A percentile compares a stretch with the other conserved stretches of the same genome.
phyloP scores from a whole-genome alignment of 495 filamentous ascomycete species.

The Haplographium delicatum region DNA sequence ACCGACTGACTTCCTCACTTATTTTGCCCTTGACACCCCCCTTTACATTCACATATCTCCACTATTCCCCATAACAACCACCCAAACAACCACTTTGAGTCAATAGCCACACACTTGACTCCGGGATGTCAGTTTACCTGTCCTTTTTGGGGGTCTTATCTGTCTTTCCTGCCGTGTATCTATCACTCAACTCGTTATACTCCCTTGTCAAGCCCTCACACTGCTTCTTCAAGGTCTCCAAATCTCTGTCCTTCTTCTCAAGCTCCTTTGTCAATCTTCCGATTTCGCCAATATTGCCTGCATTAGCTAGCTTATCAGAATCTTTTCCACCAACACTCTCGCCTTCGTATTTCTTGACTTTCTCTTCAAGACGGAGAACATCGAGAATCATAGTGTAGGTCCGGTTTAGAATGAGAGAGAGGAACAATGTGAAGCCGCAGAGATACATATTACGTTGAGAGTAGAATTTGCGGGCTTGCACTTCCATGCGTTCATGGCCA shows the following conservation, averaged over 20 bases:
- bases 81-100: too few species aligned
- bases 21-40: too few species aligned
- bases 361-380: conserved; percentile 86
- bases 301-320: conserved; percentile 54
- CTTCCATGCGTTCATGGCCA: conserved; percentile 92
- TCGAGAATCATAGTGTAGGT: conserved; percentile 98
- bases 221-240: conserved; percentile 83
- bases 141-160: conserved; percentile 31
- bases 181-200: conserved; percentile 79
- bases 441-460: conserved; percentile 99
- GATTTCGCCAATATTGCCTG: conserved; percentile 69
- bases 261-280: conserved; percentile 64
- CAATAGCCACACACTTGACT: too few species aligned
- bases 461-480: conserved; percentile 99
- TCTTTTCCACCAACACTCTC: conserved; percentile 72
- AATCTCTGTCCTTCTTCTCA: conserved; percentile 64
- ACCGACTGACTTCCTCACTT: too few species aligned
- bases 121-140: too few species aligned
- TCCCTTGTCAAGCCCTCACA: conserved; percentile 67
- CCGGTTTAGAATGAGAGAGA: conserved; percentile 97
- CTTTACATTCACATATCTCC: too few species aligned
- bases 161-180: conserved; percentile 52
- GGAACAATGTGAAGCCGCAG: conserved; percentile 98
- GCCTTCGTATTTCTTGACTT: conserved; percentile 78
- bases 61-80: too few species aligned